phyloP scores from a whole-genome alignment of 2,329 filamentous ascomycete species.

The Sarocladium kiliense region DNA sequence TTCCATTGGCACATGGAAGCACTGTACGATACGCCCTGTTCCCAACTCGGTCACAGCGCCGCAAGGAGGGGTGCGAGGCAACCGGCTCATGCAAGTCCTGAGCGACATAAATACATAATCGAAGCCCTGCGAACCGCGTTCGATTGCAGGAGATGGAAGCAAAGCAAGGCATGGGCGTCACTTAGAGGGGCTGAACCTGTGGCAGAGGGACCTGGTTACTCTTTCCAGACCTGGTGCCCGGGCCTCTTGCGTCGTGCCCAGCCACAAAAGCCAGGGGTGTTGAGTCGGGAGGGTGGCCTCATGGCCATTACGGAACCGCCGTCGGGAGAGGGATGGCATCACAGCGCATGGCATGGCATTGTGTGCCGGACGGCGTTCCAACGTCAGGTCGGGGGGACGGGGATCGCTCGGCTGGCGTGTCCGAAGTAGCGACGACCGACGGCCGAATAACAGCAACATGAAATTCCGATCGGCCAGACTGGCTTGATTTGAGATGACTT shows the following conservation, averaged over 20 bases:
- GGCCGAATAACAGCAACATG: background rate
- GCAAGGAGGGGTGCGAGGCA: background rate
- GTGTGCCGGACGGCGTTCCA: background rate
- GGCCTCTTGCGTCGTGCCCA: slow-evolving; percentile 3
- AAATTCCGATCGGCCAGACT: background rate
- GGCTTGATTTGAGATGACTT: background rate
- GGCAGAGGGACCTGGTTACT: background rate
- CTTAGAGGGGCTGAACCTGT: background rate
- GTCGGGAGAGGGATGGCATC: background rate
- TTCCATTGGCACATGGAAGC: background rate
- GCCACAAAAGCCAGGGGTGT: background rate
- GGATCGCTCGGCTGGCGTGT: background rate
- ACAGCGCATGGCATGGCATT: background rate
- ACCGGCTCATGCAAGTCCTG: background rate
- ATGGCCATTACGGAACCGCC: background rate
- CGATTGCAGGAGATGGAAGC: background rate
- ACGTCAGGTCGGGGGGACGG: background rate
- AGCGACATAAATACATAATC: background rate
- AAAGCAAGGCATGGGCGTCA: background rate
- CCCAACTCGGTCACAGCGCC: slow-evolving; percentile 6
- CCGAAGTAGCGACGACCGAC: slow-evolving; percentile 4
- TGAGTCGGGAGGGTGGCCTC: background rate
- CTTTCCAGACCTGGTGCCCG: slow-evolving; percentile 2
- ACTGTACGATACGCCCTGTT: background rate
- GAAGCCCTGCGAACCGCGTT: background rate